Base-by-base conservation (phyloP, 2,329 filamentous ascomycete species). In the Xylaria sp. region DNA sequence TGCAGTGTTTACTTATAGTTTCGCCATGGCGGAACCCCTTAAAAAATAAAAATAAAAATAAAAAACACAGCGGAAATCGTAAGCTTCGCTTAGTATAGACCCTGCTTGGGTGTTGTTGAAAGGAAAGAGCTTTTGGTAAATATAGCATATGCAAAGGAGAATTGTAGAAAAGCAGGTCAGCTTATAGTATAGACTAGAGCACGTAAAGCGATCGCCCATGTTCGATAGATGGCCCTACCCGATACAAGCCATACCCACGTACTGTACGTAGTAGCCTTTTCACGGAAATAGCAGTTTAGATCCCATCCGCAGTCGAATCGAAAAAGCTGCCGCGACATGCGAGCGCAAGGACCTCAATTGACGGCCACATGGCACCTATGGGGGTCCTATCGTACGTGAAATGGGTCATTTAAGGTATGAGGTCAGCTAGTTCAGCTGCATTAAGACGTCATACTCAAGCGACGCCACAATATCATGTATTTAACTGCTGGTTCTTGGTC, bases 341-440 rank as follows among this genome's bases (percentile, higher is more conserved):
- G 21, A 15, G 27, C 15, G 11, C 47, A 46, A 48, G 41, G 29
- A 31, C 19, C 51, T 35, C 23, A 41, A 25, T 38, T 27, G 21
- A 25, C 37, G 25, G 15, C 38, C 56, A 60, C 46, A 54, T 43
- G 35, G 44, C 52, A 33, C 44, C 37, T 44, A 33, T 33, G 17
- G 11, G n/a, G 51, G 51, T 46, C 33, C 27, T 35, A 35, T 27
- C 1, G 40, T 11, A 27, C 25, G 40, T 31, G 19, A 54, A 17
- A 15, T 29, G 13, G 13, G 35, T n/a, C n/a, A n/a, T n/a, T n/a
- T 11, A 21, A 33, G 31, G 25, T 17, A 48, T 25, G 9, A 52
- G 25, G 35, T 44, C 41, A 15, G 33, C 35, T 17, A 33, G 7
- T n/a, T 48, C 41, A 47, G 29, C 41, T 44, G 29, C 27, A 23